Conservation (phyloP, 169 alveolate genomes). For the Blepharisma undulans region DNA sequence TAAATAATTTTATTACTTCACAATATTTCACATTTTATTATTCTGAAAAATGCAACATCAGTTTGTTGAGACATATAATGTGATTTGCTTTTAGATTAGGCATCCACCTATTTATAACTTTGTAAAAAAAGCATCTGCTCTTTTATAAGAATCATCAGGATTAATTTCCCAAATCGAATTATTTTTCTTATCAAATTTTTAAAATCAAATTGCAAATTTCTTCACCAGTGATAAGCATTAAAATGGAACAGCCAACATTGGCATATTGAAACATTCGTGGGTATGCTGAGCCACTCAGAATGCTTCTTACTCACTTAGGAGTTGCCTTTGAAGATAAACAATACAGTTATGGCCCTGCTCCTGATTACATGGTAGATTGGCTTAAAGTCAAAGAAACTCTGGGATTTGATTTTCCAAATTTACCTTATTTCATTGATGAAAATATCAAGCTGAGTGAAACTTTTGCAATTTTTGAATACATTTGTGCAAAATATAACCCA, state of each 20-base stretch:
- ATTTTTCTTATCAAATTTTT: no score
- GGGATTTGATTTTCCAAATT: conserved; percentile 70
- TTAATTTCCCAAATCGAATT: no score
- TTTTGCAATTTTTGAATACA: conserved; percentile 26
- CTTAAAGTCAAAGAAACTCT: conserved; percentile 36
- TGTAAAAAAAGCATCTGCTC: no score
- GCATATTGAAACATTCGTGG: conserved; percentile 56
- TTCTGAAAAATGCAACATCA: no score
- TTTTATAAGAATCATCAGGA: no score
- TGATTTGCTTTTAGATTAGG: no score
- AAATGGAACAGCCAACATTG: conserved; percentile 16
- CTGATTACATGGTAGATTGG: conserved; percentile 36
- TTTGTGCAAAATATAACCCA: not conserved
- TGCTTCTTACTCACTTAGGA: conserved; percentile 32
- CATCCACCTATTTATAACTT: no score
- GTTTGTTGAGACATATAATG: no score
- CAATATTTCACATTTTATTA: no score
- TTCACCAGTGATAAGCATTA: not conserved
- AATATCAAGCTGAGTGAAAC: conserved; percentile 51
- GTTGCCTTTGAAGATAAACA: conserved; percentile 32
- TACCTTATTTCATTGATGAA: conserved; percentile 79
- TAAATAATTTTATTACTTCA: no score
- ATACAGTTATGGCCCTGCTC: conserved; percentile 20
- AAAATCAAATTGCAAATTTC: no score
- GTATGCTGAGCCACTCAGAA: conserved; percentile 37